These are phyloP conservation scores for Sugiyamaella floridensis DNA, from an alignment of 805 yeast species.

Conservation along the genomic window DNA sequence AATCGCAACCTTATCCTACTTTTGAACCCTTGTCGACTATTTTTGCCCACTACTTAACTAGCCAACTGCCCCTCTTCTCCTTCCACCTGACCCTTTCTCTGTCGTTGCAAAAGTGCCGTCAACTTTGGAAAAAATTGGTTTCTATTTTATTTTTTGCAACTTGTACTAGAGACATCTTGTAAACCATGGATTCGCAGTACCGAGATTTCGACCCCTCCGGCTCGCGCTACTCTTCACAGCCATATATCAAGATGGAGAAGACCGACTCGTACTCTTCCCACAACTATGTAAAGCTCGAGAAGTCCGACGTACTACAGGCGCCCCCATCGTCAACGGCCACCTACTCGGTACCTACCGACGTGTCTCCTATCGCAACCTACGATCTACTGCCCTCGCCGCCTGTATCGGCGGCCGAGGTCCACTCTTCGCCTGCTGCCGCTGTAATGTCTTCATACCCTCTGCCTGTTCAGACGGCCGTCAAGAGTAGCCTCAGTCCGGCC, in stretches of 20 bases:
- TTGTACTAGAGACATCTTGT: background rate
- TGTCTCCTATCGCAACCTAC: background rate
- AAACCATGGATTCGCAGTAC: background rate
- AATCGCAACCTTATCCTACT: background rate
- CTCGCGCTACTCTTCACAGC: background rate
- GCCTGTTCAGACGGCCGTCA: background rate
- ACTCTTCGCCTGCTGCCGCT: background rate
- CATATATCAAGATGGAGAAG: background rate
- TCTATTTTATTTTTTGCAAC: no score
- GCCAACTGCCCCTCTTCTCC: background rate
- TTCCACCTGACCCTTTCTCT: background rate
- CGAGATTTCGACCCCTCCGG: background rate
- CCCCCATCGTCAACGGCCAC: no score
- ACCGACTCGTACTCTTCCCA: background rate
- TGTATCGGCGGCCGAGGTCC: conserved; percentile 2
- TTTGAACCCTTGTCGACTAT: background rate
- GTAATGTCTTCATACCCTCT: background rate
- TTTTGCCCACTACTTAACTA: background rate
- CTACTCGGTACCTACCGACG: background rate
- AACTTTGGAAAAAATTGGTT: no score
- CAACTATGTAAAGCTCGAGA: background rate
- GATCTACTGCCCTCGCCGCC: conserved; percentile 10
- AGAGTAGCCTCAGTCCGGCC: background rate
- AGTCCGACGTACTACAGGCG: no score
- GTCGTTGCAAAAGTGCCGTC: no score